These are phyloP conservation scores for Gossypium gossypioides DNA, from an alignment of 441 rosid genomes.

Conservation along the genomic window DNA sequence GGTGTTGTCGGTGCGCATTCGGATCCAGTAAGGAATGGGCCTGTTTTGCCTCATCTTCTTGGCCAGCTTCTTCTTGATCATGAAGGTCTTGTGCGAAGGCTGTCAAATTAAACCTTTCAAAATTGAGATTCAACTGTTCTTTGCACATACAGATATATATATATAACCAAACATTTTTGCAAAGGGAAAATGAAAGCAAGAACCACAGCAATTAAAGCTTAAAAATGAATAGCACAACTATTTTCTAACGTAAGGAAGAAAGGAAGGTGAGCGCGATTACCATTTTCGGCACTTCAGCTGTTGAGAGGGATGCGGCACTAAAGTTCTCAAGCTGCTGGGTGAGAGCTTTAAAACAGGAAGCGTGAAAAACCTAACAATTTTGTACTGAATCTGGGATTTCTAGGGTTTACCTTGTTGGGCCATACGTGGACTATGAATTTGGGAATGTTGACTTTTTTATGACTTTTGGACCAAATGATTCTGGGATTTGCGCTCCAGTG, in stretches of 20 bases:
- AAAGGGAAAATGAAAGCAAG: neutral
- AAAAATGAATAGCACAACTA: neutral
- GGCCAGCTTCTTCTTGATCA: constrained; percentile 74
- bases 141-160: neutral
- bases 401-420: constrained; percentile 6
- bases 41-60: constrained; percentile 94
- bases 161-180: neutral
- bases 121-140: neutral
- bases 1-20: constrained; percentile 75
- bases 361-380: neutral
- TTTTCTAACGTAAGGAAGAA: neutral
- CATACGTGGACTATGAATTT: neutral
- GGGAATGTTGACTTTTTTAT: neutral
- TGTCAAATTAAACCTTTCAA: constrained; percentile 12
- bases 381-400: neutral
- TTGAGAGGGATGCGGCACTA: neutral
- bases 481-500: neutral
- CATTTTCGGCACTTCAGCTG: neutral
- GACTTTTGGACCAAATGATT: neutral
- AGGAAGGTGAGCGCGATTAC: neutral
- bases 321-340: neutral
- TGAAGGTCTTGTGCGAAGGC: constrained; percentile 87
- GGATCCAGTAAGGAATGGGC: constrained; percentile 89
- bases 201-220: neutral
- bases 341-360: neutral